Conservation (phyloP, 768 basidiomycete genomes). For the Tylopilus vinaceipallidus region DNA sequence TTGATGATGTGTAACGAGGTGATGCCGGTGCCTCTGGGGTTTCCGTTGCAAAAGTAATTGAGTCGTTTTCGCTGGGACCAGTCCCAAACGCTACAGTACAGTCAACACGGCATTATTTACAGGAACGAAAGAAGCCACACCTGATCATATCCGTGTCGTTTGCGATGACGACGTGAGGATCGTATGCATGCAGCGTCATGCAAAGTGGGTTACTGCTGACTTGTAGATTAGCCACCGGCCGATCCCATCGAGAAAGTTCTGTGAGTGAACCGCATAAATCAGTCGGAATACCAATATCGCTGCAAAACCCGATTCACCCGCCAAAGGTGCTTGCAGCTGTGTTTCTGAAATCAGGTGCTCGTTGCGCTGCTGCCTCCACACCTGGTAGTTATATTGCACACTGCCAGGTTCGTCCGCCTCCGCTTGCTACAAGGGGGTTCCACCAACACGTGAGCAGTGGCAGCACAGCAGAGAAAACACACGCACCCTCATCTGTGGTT, state of each 20-base stretch:
- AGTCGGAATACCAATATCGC: constrained; percentile 19
- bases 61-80: constrained; percentile 82
- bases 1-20: constrained; percentile 92
- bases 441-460: constrained; percentile 11
- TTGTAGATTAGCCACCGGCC: constrained; percentile 64
- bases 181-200: constrained; percentile 89
- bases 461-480: background rate
- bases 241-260: constrained; percentile 73
- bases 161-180: constrained; percentile 81
- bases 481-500: constrained; percentile 96
- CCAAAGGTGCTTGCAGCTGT: constrained; percentile 62
- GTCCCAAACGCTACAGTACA: constrained; percentile 76
- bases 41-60: constrained; percentile 87
- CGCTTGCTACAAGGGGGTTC: constrained; percentile 66
- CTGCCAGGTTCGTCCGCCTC: constrained; percentile 97
- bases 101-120: background rate
- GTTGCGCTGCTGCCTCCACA: constrained; percentile 91
- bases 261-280: constrained; percentile 5
- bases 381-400: constrained; percentile 89
- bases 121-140: constrained; percentile 39
- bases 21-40: constrained; percentile 75
- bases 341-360: constrained; percentile 76
- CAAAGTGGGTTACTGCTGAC: constrained; percentile 61
- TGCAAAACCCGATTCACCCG: constrained; percentile 50
- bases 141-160: constrained; percentile 86